Evolutionary conservation across 2,329 filamentous ascomycete genomes (phyloP).

Genomic region (Fusarium equiseti): DNA sequence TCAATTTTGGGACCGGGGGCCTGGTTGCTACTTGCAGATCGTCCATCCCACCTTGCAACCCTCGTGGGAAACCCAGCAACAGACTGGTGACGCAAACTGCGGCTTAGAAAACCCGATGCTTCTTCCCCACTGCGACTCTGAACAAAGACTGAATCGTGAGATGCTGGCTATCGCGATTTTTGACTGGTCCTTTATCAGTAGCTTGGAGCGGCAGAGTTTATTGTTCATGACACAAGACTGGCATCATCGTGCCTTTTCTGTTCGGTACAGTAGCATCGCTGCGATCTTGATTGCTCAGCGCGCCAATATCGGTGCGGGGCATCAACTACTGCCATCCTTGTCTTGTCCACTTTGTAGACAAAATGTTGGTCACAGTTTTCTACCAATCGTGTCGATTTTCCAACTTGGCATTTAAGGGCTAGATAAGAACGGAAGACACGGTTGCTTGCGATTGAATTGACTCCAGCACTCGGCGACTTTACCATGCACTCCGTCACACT

Average conservation of each 20-base stretch:
- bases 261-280: conserved; percentile 25
- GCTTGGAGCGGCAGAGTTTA: conserved; percentile 25
- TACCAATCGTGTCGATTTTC: conserved; percentile 9
- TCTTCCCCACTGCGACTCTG: conserved; percentile 19
- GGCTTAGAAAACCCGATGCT: conserved; percentile 21
- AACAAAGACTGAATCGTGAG: conserved; percentile 15
- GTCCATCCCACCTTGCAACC: conserved; percentile 42
- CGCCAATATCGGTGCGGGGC: conserved; percentile 43
- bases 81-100: conserved; percentile 43
- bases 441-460: not conserved
- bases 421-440: not conserved
- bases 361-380: conserved; percentile 7
- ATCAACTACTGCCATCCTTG: conserved; percentile 39
- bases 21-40: conserved; percentile 48
- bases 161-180: conserved; percentile 19
- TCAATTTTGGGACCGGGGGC: conserved; percentile 40
- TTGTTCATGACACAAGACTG: conserved; percentile 46
- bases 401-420: not conserved
- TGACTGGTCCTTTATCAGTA: conserved; percentile 26
- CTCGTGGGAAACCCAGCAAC: conserved; percentile 32
- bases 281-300: conserved; percentile 36
- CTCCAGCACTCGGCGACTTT: conserved; percentile 8
- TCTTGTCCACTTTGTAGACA: conserved; percentile 28
- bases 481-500: conserved; percentile 23
- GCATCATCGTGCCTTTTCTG: conserved; percentile 43